phyloP scores from a whole-genome alignment of 108 stramenopile species.

The Aureococcus anophagefferens region DNA sequence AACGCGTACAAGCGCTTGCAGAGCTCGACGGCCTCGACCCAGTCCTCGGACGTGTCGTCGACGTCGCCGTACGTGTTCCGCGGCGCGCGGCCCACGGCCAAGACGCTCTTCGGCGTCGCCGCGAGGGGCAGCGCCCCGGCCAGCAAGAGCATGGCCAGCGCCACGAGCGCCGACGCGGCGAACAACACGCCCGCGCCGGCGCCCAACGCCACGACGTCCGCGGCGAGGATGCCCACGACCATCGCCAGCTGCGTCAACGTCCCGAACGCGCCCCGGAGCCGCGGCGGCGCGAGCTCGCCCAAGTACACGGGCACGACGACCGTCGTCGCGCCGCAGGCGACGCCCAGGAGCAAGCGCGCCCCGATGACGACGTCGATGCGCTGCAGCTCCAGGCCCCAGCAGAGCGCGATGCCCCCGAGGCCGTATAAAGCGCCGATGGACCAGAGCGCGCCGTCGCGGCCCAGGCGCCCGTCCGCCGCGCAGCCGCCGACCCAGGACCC shows the following conservation, averaged over 20 bases:
- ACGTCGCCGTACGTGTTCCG: background rate
- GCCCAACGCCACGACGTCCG: slow-evolving; percentile 66
- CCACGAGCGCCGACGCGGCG: slow-evolving; percentile 55
- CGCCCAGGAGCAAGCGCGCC: slow-evolving; percentile 75
- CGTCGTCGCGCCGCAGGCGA: slow-evolving; percentile 72
- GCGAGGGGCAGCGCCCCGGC: background rate
- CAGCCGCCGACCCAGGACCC: slow-evolving; percentile 35
- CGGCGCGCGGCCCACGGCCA: background rate
- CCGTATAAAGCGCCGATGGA: slow-evolving; percentile 62
- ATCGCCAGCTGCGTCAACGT: slow-evolving; percentile 91
- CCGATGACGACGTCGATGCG: slow-evolving; percentile 61
- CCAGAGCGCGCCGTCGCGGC: slow-evolving; percentile 62
- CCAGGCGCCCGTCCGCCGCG: slow-evolving; percentile 46
- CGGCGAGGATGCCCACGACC: slow-evolving; percentile 79
- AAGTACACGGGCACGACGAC: slow-evolving; percentile 91
- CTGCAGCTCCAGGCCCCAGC: slow-evolving; percentile 36
- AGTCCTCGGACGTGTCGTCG: background rate
- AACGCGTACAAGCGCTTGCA: slow-evolving; percentile 2
- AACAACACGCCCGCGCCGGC: slow-evolving; percentile 79
- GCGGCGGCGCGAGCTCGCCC: slow-evolving; percentile 83
- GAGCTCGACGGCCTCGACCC: background rate
- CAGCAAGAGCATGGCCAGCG: slow-evolving; percentile 13
- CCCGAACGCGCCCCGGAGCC: slow-evolving; percentile 82
- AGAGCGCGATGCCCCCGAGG: slow-evolving; percentile 59
- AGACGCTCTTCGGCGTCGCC: no score